phyloP scores from a whole-genome alignment of 2,329 filamentous ascomycete species.

The Nothophoma quercina region DNA sequence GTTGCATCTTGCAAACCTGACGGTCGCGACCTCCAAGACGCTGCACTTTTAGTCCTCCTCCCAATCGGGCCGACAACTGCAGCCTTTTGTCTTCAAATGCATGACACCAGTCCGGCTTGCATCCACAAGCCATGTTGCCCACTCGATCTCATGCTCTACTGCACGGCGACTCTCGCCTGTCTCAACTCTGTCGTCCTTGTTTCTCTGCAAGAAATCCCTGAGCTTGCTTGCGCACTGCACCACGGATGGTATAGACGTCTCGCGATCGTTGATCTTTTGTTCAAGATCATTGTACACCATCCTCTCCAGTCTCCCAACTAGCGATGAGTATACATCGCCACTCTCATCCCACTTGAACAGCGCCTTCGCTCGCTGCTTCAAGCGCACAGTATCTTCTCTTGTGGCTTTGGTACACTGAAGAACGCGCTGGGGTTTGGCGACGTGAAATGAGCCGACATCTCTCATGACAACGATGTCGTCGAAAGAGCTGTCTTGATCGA shows the following conservation, averaged over 20 bases:
- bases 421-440: slow-evolving; percentile 22
- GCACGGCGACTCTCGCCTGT: slow-evolving; percentile 31
- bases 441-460: slow-evolving; percentile 27
- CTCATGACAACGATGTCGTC: slow-evolving; percentile 34
- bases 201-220: slow-evolving; percentile 24
- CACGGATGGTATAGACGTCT: slow-evolving; percentile 3
- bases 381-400: slow-evolving; percentile 25
- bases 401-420: slow-evolving; percentile 36
- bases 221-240: slow-evolving; percentile 25
- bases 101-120: slow-evolving; percentile 35
- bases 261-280: neutral
- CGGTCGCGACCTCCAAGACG: neutral
- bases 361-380: slow-evolving; percentile 25
- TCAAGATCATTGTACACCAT: slow-evolving; percentile 13
- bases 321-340: slow-evolving; percentile 17
- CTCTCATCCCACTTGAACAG: slow-evolving; percentile 33
- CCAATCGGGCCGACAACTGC: slow-evolving; percentile 38
- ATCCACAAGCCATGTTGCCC: slow-evolving; percentile 41
- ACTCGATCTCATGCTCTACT: slow-evolving; percentile 40
- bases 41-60: slow-evolving; percentile 26
- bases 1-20: neutral
- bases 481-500: slow-evolving; percentile 27
- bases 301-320: slow-evolving; percentile 18
- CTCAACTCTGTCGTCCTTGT: slow-evolving; percentile 25
- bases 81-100: slow-evolving; percentile 37